phyloP scores from a whole-genome alignment of 2,329 filamentous ascomycete species.

The Xylariaceae sp. region DNA sequence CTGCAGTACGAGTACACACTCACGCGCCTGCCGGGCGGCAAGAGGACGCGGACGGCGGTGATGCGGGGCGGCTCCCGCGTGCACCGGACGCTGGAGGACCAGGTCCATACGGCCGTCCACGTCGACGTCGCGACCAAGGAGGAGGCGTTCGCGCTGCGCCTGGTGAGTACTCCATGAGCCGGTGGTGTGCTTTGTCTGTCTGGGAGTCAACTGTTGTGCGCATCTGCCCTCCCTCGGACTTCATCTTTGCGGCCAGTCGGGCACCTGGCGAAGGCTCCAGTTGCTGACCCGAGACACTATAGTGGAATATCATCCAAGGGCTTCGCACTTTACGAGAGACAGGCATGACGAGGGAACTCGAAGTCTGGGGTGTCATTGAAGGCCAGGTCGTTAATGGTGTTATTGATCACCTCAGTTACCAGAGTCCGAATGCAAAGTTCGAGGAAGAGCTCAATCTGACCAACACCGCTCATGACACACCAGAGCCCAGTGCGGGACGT shows the following conservation, averaged over 20 bases:
- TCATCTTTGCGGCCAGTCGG: too few species aligned
- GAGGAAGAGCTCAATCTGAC: conserved; percentile 50
- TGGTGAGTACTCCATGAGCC: too few species aligned
- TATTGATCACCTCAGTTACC: conserved; percentile 77
- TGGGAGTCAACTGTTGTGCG: too few species aligned
- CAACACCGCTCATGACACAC: conserved; percentile 24
- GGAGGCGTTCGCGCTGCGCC: conserved; percentile 70
- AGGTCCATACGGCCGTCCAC: conserved; percentile 70
- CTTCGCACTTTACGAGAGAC: conserved; percentile 64
- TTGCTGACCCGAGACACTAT: too few species aligned
- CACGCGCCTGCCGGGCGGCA: conserved; percentile 61
- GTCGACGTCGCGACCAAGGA: conserved; percentile 68
- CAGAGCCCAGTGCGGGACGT: conserved; percentile 8
- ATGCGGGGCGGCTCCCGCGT: conserved; percentile 79
- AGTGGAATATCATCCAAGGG: conserved; percentile 92
- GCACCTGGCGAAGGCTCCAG: too few species aligned
- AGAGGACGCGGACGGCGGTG: conserved; percentile 65
- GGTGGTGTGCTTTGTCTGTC: too few species aligned
- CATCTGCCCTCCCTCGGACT: too few species aligned
- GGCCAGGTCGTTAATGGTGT: conserved; percentile 81
- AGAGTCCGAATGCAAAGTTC: conserved; percentile 64
- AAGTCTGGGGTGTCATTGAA: conserved; percentile 79
- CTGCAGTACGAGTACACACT: conserved; percentile 87
- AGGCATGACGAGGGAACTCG: conserved; percentile 67
- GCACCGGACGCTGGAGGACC: conserved; percentile 75